Base-by-base conservation (phyloP, 768 basidiomycete genomes). In the Gyrodon lividus region DNA sequence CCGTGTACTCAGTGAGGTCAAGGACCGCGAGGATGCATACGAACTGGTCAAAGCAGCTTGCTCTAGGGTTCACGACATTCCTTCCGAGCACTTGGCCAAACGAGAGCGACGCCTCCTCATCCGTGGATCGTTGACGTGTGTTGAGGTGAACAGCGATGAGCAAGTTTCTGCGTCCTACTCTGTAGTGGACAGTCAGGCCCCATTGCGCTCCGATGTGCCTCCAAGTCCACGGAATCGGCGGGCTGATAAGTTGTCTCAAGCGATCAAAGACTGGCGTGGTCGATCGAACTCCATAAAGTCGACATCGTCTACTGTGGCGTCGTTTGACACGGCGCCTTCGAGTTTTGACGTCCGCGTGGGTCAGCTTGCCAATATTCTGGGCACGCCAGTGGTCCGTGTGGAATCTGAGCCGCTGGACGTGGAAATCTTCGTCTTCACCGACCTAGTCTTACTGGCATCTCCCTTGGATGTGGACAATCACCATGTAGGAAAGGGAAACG, bases 1-100 rank as follows among this genome's bases (percentile, higher is more conserved):
- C 52, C 80, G 82, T 23, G 85, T 87, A 2, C 80, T 97, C 70
- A 83, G 84, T 35, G 92, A 92, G 60, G 91, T 95, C 56, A 93
- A 94, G 62, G 69, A 78, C 10, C 80, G 90, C 17, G 92, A 95
- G 66, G 90, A 93, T 46, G 90, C 92, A 54, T 91, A 94, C 63
- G 83, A 84, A n/a, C 68, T 81, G 33, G 73, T 90, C 30, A 88
- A 87, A 64, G 68, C 75, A 17, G 74, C 91, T 17, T 70, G 81
- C 13, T 64, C 70, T 6, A 77, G 79, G 0, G 80, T 95, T 54
- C 72, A 77, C 20, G 87, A 87, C 2, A 63, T 89, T 4, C 66
- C 77, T 2, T 62, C 74, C 1, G 69, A 74, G 1, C 78, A 74
- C 20, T 74, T 96, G 2, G 85, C 87, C 1, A 75, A 74, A 24